Conservation (phyloP, 2,329 filamentous ascomycete species). For the Colletotrichum gigasporum region DNA sequence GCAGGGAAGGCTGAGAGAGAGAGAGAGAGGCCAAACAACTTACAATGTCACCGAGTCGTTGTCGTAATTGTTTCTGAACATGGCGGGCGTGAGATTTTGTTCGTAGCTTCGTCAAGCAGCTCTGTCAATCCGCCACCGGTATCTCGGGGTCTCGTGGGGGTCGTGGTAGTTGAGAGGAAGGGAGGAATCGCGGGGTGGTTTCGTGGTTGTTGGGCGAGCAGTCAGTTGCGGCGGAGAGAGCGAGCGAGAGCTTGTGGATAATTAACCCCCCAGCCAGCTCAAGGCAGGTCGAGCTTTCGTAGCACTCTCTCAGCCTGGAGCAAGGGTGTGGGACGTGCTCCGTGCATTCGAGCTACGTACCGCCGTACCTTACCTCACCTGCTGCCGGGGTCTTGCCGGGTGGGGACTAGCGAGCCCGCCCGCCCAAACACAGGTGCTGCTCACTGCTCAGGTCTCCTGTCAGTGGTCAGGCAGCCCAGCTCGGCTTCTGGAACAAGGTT, state of each 20-base stretch:
- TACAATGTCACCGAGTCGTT: slow-evolving; percentile 99
- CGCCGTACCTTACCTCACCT: slow-evolving; percentile 5
- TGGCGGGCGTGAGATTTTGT: slow-evolving; percentile 48
- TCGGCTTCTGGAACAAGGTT: slow-evolving; percentile 29
- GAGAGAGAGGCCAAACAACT: slow-evolving; percentile 49
- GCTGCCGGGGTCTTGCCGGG: slow-evolving; percentile 18
- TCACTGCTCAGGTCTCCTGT: no score
- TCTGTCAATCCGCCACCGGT: not conserved
- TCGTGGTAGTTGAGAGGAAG: slow-evolving; percentile 1
- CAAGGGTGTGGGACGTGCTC: slow-evolving; percentile 29
- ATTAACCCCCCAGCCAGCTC: slow-evolving; percentile 29
- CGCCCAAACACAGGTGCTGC: no score
- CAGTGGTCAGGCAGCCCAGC: not conserved
- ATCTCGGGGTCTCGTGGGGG: not conserved
- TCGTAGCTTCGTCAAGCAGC: slow-evolving; percentile 32
- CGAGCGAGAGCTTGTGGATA: slow-evolving; percentile 26
- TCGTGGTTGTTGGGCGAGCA: slow-evolving; percentile 28
- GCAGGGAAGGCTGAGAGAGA: slow-evolving; percentile 11
- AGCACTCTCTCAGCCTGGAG: slow-evolving; percentile 36
- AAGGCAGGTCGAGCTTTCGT: slow-evolving; percentile 43
- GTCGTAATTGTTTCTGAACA: slow-evolving; percentile 99
- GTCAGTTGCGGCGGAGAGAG: slow-evolving; percentile 16
- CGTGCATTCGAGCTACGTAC: slow-evolving; percentile 31
- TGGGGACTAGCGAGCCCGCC: not conserved
- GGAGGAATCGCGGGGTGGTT: slow-evolving; percentile 23